A percentile compares a stretch with the other conserved stretches of the same genome.
Conservation (phyloP, 2,329 filamentous ascomycete species). For the Fusarium napiforme region DNA sequence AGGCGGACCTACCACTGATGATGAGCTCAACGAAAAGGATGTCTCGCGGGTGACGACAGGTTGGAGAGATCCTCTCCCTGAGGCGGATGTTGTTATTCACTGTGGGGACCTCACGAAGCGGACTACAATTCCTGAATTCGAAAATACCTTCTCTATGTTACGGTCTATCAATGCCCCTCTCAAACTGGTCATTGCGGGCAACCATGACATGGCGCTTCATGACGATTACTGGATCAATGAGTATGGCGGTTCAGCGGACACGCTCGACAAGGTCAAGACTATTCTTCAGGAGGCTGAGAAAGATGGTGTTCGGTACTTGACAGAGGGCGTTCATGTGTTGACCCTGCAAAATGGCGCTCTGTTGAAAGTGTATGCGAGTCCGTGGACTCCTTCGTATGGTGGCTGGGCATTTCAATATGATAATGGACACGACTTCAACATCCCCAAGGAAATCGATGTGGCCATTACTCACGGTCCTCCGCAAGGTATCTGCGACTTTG, state of each 20-base stretch:
- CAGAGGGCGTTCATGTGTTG: slow-evolving; percentile 61
- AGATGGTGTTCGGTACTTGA: slow-evolving; percentile 58
- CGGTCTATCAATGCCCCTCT: slow-evolving; percentile 57
- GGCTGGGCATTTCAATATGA: slow-evolving; percentile 64
- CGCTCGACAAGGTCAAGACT: slow-evolving; percentile 49
- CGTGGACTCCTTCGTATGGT: slow-evolving; percentile 59
- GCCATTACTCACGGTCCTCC: slow-evolving; percentile 68
- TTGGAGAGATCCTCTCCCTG: slow-evolving; percentile 46
- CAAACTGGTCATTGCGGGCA: slow-evolving; percentile 66
- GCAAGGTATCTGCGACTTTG: slow-evolving; percentile 59
- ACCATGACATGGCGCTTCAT: slow-evolving; percentile 63
- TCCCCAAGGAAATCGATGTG: slow-evolving; percentile 54
- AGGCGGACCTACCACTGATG: slow-evolving; percentile 32
- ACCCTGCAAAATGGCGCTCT: slow-evolving; percentile 60
- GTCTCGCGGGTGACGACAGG: slow-evolving; percentile 36
- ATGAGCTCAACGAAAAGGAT: slow-evolving; percentile 38
- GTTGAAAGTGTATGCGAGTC: slow-evolving; percentile 64
- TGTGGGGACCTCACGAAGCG: slow-evolving; percentile 63
- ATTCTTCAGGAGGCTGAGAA: slow-evolving; percentile 53
- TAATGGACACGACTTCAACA: slow-evolving; percentile 52
- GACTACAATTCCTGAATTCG: slow-evolving; percentile 55
- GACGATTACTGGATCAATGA: slow-evolving; percentile 25
- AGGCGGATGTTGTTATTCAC: slow-evolving; percentile 62
- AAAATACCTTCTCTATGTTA: slow-evolving; percentile 55
- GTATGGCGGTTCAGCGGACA: slow-evolving; percentile 9